phyloP scores from a whole-genome alignment of 225 moss, liverwort and hornwort species.

The Lunularia cruciata region DNA sequence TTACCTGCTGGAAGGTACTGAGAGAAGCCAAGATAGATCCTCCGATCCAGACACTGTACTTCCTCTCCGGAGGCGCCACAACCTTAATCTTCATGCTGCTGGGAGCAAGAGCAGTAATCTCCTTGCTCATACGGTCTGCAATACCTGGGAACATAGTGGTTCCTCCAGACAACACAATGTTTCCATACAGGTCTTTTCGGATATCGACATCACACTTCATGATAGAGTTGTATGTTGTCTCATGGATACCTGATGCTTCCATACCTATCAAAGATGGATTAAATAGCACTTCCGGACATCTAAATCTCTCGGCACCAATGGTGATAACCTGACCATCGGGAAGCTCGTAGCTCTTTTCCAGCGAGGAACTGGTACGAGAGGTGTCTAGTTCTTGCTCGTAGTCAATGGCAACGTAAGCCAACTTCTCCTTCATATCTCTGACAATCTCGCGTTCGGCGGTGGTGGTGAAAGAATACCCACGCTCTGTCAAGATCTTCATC shows the following conservation, averaged over 20 bases:
- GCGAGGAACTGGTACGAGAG: slow-evolving; percentile 46
- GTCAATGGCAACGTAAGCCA: slow-evolving; percentile 58
- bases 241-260: slow-evolving; percentile 89
- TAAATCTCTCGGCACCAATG: slow-evolving; percentile 88
- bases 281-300: slow-evolving; percentile 83
- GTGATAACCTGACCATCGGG: slow-evolving; percentile 73
- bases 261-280: slow-evolving; percentile 86
- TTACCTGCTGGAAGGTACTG: slow-evolving; percentile 94
- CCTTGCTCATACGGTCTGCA: slow-evolving; percentile 57
- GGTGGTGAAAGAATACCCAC: slow-evolving; percentile 93
- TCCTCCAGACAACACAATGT: slow-evolving; percentile 71
- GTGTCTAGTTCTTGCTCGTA: slow-evolving; percentile 58
- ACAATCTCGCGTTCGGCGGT: slow-evolving; percentile 95
- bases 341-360: slow-evolving; percentile 77
- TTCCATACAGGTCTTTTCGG: slow-evolving; percentile 90
- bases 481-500: slow-evolving; percentile 96
- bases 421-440: slow-evolving; percentile 93
- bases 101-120: slow-evolving; percentile 59
- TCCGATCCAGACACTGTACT: slow-evolving; percentile 68
- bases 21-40: slow-evolving; percentile 75
- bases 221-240: slow-evolving; percentile 94
- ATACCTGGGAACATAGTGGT: slow-evolving; percentile 63
- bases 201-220: slow-evolving; percentile 99
- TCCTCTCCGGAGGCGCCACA: slow-evolving; percentile 58
- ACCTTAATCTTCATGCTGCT: slow-evolving; percentile 70